A percentile compares a stretch with the other conserved stretches of the same genome.
These are phyloP conservation scores for Cyphellophora europaea DNA, from an alignment of 2,329 filamentous ascomycete genomes.

Conservation along the genomic window DNA sequence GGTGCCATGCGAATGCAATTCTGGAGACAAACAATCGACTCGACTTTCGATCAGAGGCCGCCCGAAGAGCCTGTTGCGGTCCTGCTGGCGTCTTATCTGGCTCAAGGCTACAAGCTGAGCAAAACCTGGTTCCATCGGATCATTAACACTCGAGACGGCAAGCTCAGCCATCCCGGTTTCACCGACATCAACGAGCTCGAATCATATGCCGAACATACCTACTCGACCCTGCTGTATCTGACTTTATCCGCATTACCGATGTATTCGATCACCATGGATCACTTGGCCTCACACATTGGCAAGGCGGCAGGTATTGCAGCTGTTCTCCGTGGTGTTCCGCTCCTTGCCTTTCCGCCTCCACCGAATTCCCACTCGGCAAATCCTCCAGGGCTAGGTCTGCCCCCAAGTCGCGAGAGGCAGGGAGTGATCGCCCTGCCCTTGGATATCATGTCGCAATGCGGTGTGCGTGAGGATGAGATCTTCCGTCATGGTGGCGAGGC, in stretches of 20 bases:
- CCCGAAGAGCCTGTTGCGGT: conserved; percentile 88
- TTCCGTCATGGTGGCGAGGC: conserved; percentile 72
- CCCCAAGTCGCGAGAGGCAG: conserved; percentile 36
- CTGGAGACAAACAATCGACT: conserved; percentile 77
- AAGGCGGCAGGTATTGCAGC: conserved; percentile 86
- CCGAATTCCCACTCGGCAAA: conserved; percentile 45
- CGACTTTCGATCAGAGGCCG: conserved; percentile 66
- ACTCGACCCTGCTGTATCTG: conserved; percentile 84
- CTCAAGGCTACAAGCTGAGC: conserved; percentile 41
- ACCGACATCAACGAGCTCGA: conserved; percentile 65
- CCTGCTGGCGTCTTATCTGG: conserved; percentile 64
- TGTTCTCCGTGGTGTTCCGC: conserved; percentile 74
- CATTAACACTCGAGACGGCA: conserved; percentile 70
- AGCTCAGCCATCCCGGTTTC: conserved; percentile 77
- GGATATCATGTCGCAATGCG: conserved; percentile 76
- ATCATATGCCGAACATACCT: conserved; percentile 87
- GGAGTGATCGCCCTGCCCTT: conserved; percentile 71
- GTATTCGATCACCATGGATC: conserved; percentile 75
- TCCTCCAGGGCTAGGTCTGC: conserved; percentile 30
- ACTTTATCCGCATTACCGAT: conserved; percentile 72
- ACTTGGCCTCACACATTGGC: conserved; percentile 88
- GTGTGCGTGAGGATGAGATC: conserved; percentile 80
- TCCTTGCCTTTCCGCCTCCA: conserved; percentile 70
- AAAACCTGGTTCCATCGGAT: conserved; percentile 69
- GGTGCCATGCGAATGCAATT: conserved; percentile 88